A percentile compares a stretch with the other conserved stretches of the same genome.
Evolutionary conservation across 140 eudicot genomes (phyloP).

Genomic region (Ambrosia hybrid): DNA sequence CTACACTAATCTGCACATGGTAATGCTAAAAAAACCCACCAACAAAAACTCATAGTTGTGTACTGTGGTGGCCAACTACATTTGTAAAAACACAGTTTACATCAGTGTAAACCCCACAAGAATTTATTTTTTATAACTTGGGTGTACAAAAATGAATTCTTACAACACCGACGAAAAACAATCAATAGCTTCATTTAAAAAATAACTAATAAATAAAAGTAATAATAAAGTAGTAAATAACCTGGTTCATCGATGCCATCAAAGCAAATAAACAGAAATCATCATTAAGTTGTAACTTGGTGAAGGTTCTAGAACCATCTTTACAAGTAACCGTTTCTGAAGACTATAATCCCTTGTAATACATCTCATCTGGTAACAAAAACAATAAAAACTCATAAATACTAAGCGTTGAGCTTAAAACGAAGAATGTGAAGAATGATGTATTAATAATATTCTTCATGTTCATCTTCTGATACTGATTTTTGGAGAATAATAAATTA

Average conservation of each 20-base stretch:
- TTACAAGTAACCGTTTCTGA: conserved; percentile 57
- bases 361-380: conserved; percentile 55
- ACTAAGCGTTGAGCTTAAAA: conserved; percentile 9
- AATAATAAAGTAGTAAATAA: conserved; percentile 34
- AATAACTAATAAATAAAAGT: no score
- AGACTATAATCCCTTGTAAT: conserved; percentile 47
- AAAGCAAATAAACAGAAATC: conserved; percentile 79
- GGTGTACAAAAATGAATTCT: no score
- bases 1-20: no score
- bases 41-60: no score
- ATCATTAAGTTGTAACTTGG: conserved; percentile 65
- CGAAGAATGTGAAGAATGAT: conserved; percentile 10
- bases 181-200: neutral
- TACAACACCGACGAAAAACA: no score
- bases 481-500: no score
- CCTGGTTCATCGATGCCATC: conserved; percentile 98
- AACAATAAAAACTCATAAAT: conserved; percentile 8
- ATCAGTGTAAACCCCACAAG: no score
- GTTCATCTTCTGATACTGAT: conserved; percentile 4
- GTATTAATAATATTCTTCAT: conserved; percentile 30
- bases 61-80: no score
- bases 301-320: conserved; percentile 83
- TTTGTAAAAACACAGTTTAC: no score
- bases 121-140: no score
- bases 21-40: no score